Evolutionary conservation across 2,329 filamentous ascomycete species (phyloP).

Genomic region (Thielaviopsis cerberus): DNA sequence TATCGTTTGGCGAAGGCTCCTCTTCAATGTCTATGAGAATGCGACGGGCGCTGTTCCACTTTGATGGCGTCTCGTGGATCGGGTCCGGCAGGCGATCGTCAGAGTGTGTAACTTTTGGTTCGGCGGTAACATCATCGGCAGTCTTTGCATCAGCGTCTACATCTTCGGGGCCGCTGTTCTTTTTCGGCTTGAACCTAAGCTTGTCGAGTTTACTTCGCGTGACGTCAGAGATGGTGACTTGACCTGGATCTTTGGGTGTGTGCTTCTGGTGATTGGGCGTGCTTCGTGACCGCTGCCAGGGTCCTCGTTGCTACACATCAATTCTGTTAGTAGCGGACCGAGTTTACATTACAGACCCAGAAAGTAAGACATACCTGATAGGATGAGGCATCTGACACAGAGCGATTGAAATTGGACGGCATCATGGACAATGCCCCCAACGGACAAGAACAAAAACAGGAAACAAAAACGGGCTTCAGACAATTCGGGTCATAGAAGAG

Average conservation of each 20-base stretch:
- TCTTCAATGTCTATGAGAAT: slow-evolving; percentile 26
- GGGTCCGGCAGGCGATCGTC: slow-evolving; percentile 16
- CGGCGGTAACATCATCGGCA: slow-evolving; percentile 12
- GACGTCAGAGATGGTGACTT: slow-evolving; percentile 30
- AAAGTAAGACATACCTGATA: slow-evolving; percentile 2
- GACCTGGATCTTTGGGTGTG: not conserved
- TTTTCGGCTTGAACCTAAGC: slow-evolving; percentile 32
- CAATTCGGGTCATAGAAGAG: not conserved
- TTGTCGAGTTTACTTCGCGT: slow-evolving; percentile 42
- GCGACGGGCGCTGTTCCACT: slow-evolving; percentile 34
- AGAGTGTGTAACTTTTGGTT: slow-evolving; percentile 10
- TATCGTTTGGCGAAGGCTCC: slow-evolving; percentile 39
- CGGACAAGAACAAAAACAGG: slow-evolving; percentile 21
- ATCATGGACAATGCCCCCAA: slow-evolving; percentile 19
- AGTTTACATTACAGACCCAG: slow-evolving; percentile 19
- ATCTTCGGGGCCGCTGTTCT: slow-evolving; percentile 12
- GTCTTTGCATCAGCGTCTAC: slow-evolving; percentile 12
- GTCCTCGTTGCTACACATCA: slow-evolving; percentile 14
- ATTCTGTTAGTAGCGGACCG: not conserved
- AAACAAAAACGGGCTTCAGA: not conserved
- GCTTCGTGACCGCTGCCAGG: slow-evolving; percentile 37
- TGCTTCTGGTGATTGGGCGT: slow-evolving; percentile 12
- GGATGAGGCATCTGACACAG: slow-evolving; percentile 5
- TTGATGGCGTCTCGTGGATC: slow-evolving; percentile 33
- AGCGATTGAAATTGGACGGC: slow-evolving; percentile 4